A percentile compares a stretch with the other conserved stretches of the same genome.
phyloP scores from a whole-genome alignment of 805 yeast species.

The Nakazawaea ernobii region DNA sequence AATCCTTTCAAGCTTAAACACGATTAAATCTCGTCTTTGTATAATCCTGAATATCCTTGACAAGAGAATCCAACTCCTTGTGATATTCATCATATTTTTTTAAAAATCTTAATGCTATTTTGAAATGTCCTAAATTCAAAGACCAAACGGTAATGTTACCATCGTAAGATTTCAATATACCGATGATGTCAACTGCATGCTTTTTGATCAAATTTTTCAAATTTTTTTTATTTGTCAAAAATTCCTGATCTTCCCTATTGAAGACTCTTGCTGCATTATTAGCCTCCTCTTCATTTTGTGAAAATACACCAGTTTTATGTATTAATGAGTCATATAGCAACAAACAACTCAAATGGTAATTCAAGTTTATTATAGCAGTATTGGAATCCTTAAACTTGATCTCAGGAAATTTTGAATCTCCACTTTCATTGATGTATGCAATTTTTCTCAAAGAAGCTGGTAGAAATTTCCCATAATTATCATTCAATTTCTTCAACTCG shows the following conservation, averaged over 20 bases:
- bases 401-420: slow-evolving; percentile 3
- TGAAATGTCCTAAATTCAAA: slow-evolving; percentile 11
- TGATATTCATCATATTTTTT: slow-evolving; percentile 1
- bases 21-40: slow-evolving; percentile 10
- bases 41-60: slow-evolving; percentile 3
- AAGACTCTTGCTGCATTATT: background rate
- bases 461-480: slow-evolving; percentile 7
- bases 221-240: slow-evolving; percentile 2
- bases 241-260: background rate
- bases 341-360: slow-evolving; percentile 10
- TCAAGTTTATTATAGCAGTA: slow-evolving; percentile 7
- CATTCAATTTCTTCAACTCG: slow-evolving; percentile 7
- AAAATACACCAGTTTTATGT: slow-evolving; percentile 6
- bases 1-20: background rate
- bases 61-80: slow-evolving; percentile 7
- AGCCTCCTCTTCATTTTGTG: background rate
- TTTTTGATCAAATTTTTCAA: slow-evolving; percentile 2
- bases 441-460: slow-evolving; percentile 3
- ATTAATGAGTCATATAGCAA: slow-evolving; percentile 4
- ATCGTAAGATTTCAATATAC: slow-evolving; percentile 3
- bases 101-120: slow-evolving; percentile 4
- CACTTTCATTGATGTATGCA: background rate
- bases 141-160: slow-evolving; percentile 7
- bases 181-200: slow-evolving; percentile 7
- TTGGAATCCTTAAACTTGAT: slow-evolving; percentile 4